Evolutionary conservation across 148 eudicot species (phyloP), one percentile per base, ranked within the genome.

Genomic region (Vaccinium macrocarpon): DNA sequence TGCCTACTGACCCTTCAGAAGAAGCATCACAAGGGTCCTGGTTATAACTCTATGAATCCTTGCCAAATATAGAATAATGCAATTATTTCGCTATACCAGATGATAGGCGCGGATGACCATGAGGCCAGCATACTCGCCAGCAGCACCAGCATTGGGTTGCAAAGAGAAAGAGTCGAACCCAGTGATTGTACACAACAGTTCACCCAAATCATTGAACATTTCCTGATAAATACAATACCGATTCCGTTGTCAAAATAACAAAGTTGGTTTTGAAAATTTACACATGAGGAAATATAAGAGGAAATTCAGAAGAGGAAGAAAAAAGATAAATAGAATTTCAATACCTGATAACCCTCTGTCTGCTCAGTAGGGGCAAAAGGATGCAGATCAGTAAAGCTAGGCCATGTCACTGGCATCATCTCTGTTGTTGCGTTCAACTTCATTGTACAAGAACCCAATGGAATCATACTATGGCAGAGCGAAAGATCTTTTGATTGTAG

Each of bases 61-160:
- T 82, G 19, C 66, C 11, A 16, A 19, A 6, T 18, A 35, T 12
- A 55, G 42, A 32, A 32, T n/a, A 78, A 42, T 21, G 82, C 76
- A 78, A 14, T 53, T 81, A 78, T 56, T 56, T 68, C 78, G 73
- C 18, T 85, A 78, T 91, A 94, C 99, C 99, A 84, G 68, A 89
- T 96, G 99, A 88, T 96, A 96, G 82, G 99, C 99, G 19, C 98
- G 97, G 81, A 96, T 96, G 84, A 93, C 99, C 99, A 96, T 96
- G 88, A 96, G 87, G 68, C 99, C 99, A 81, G 99, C 97, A 86
- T 96, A 96, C 88, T 96, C 99, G 48, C 99, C 99, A 85, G 99
- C 88, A 81, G 99, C 99, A 87, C 99, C 99, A 76, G 99, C 99
- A 89, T 96, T 96, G 21, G 99, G 99, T 90, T 96, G 99, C 91